A percentile compares a stretch with the other conserved stretches of the same genome.
phyloP scores from a whole-genome alignment of 1,139 yeast species.

The Geotrichum europaeum region DNA sequence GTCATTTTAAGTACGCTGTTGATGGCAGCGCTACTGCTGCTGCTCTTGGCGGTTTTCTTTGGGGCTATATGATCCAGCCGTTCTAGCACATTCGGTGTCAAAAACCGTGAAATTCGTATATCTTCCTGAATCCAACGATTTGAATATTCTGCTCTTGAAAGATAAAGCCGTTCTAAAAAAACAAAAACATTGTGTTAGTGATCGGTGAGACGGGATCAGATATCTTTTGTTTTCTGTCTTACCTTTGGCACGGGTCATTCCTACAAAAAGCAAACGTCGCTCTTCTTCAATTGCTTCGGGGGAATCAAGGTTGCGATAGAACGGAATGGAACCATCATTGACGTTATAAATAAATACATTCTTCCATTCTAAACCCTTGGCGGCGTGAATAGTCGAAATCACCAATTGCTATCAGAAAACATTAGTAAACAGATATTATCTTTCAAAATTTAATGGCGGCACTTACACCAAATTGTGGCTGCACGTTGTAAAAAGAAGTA shows the following conservation, averaged over 20 bases:
- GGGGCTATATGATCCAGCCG: neutral
- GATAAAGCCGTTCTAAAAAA: neutral
- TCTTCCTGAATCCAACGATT: neutral
- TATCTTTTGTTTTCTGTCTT: neutral
- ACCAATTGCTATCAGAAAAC: slow-evolving; percentile 9
- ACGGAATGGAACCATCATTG: slow-evolving; percentile 34
- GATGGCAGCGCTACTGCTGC: neutral
- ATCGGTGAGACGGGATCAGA: neutral
- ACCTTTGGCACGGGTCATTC: slow-evolving; percentile 72
- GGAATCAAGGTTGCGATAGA: slow-evolving; percentile 30
- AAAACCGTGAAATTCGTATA: slow-evolving; percentile 1
- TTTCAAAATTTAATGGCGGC: neutral
- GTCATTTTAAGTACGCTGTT: neutral
- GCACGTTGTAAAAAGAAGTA: slow-evolving; percentile 2
- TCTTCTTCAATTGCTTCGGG: slow-evolving; percentile 57
- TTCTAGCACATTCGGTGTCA: slow-evolving; percentile 1
- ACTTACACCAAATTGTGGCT: slow-evolving; percentile 13
- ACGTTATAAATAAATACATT: slow-evolving; percentile 58
- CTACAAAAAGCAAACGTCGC: slow-evolving; percentile 79
- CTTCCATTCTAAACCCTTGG: slow-evolving; percentile 96
- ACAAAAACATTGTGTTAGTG: neutral
- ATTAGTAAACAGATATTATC: neutral
- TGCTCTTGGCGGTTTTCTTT: neutral
- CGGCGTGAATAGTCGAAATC: slow-evolving; percentile 77
- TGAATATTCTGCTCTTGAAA: neutral